Conservation (phyloP, 2,329 filamentous ascomycete species). For the Didymella arachidicola region DNA sequence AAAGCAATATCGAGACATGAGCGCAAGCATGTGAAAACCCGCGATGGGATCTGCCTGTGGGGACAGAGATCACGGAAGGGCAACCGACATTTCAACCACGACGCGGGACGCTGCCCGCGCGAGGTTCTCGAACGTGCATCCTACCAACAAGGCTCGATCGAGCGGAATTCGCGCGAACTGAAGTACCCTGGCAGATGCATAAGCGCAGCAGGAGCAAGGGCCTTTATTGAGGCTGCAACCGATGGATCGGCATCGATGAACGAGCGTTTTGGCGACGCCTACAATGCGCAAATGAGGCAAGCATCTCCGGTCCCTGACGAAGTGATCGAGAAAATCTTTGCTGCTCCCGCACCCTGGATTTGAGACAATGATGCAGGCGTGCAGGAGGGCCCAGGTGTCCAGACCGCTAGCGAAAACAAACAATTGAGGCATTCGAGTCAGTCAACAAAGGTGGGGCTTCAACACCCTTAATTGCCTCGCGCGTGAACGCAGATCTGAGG, state of each 20-base stretch:
- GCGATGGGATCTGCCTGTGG: too few relatives aligned
- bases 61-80: too few relatives aligned
- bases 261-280: slow-evolving; percentile 8
- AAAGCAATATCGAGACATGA: too few relatives aligned
- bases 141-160: slow-evolving; percentile 6
- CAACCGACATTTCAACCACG: neutral
- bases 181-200: slow-evolving; percentile 2
- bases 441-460: neutral
- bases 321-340: slow-evolving; percentile 8
- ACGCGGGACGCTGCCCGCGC: slow-evolving; percentile 2
- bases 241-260: slow-evolving; percentile 15
- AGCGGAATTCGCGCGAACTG: slow-evolving; percentile 9
- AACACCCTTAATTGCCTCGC: slow-evolving; percentile 1
- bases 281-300: slow-evolving; percentile 13
- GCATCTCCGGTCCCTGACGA: slow-evolving; percentile 12
- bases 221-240: slow-evolving; percentile 3
- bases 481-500: slow-evolving; percentile 25
- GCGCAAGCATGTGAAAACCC: too few relatives aligned
- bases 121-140: slow-evolving; percentile 28
- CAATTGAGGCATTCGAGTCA: slow-evolving; percentile 6
- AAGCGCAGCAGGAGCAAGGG: slow-evolving; percentile 1
- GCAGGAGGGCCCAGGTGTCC: slow-evolving; percentile 12
- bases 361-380: slow-evolving; percentile 2
- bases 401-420: slow-evolving; percentile 11
- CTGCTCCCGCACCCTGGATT: slow-evolving; percentile 1